phyloP scores from a whole-genome alignment of 371 early-diverging fungal genomes.

The Lichtheimia ramosa region DNA sequence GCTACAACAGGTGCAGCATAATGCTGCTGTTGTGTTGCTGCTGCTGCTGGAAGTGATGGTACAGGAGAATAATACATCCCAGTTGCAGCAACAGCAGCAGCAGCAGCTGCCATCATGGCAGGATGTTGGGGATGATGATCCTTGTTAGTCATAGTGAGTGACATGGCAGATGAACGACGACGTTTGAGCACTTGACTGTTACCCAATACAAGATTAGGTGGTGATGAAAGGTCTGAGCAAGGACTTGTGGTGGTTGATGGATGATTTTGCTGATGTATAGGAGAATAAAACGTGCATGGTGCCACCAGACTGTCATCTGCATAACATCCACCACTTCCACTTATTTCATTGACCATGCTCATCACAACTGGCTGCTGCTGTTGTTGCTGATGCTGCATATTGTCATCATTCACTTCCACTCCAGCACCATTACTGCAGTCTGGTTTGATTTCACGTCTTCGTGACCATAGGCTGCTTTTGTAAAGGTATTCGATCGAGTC shows the following conservation, averaged over 20 bases:
- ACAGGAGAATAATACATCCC: not conserved
- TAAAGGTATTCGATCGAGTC: no score
- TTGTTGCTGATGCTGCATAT: not conserved
- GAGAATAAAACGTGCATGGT: slow-evolving; percentile 13
- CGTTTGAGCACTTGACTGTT: slow-evolving; percentile 7
- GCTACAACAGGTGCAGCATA: slow-evolving; percentile 6
- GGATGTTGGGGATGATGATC: not conserved
- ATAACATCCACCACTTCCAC: slow-evolving; percentile 4
- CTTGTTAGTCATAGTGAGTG: slow-evolving; percentile 3
- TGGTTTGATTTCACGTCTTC: not conserved
- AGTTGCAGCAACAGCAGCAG: slow-evolving; percentile 3
- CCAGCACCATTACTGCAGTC: not conserved
- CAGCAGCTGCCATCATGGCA: not conserved
- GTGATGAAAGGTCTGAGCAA: slow-evolving; percentile 12
- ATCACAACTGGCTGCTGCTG: not conserved
- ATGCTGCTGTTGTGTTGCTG: slow-evolving; percentile 10
- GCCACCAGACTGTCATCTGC: slow-evolving; percentile 9
- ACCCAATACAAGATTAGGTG: slow-evolving; percentile 1
- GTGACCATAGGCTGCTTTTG: no score
- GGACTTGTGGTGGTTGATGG: slow-evolving; percentile 8
- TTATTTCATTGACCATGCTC: no score
- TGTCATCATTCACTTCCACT: not conserved
- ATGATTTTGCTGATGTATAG: not conserved
- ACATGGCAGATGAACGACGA: slow-evolving; percentile 12
- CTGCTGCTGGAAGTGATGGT: slow-evolving; percentile 3